phyloP scores from a whole-genome alignment of 2,329 filamentous ascomycete genomes.

The Macrophomina phaseolina region DNA sequence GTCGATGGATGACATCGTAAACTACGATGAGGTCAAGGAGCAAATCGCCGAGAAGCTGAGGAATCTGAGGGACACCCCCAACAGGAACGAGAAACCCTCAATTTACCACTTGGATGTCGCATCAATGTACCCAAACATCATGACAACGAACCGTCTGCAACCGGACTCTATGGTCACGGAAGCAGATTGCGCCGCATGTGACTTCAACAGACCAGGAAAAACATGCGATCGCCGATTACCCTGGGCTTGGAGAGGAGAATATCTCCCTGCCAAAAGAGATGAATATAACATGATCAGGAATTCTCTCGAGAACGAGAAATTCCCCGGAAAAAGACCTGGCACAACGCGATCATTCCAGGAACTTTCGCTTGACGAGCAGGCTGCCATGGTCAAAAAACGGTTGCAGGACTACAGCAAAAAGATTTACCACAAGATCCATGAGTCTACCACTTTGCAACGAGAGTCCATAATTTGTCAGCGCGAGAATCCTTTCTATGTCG shows the following conservation, averaged over 20 bases:
- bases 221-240: constrained; percentile 93
- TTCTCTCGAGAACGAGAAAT: constrained; percentile 88
- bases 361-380: constrained; percentile 80
- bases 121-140: constrained; percentile 99
- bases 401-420: constrained; percentile 95
- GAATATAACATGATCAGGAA: constrained; percentile 99
- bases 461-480: constrained; percentile 98
- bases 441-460: constrained; percentile 86
- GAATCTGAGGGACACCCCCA: constrained; percentile 79
- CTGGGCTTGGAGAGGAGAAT: constrained; percentile 98
- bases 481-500: constrained; percentile 97
- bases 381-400: constrained; percentile 79
- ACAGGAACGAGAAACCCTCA: constrained; percentile 81
- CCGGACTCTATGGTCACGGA: constrained; percentile 99
- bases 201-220: constrained; percentile 97
- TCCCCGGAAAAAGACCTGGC: constrained; percentile 77
- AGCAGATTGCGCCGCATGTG: constrained; percentile 93
- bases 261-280: constrained; percentile 91
- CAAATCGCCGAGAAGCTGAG: constrained; percentile 77
- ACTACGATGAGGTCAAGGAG: constrained; percentile 69
- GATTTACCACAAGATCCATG: constrained; percentile 99
- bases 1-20: constrained; percentile 56
- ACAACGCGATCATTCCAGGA: constrained; percentile 80
- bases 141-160: constrained; percentile 97
- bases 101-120: constrained; percentile 99